Evolutionary conservation across 2,329 filamentous ascomycete genomes (phyloP).

Genomic region (Claviceps quebecensis): DNA sequence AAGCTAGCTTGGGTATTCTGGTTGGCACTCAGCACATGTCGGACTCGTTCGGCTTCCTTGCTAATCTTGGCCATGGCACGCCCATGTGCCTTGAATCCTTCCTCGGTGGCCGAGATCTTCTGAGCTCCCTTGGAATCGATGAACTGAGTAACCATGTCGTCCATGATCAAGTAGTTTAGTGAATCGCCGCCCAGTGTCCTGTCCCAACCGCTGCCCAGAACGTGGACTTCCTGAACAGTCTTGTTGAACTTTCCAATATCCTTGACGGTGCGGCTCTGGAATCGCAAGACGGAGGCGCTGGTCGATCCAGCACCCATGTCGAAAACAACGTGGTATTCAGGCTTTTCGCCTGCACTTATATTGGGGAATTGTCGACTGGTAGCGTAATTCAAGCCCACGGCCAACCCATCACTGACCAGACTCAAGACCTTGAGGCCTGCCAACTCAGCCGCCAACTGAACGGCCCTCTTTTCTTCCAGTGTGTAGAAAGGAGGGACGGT

Average conservation of each 20-base stretch:
- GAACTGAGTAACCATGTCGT: constrained; percentile 77
- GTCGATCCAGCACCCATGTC: constrained; percentile 97
- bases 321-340: constrained; percentile 86
- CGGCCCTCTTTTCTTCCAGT: constrained; percentile 72
- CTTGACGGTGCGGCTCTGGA: constrained; percentile 81
- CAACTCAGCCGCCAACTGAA: constrained; percentile 72
- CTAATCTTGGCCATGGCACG: constrained; percentile 79
- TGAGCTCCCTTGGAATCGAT: constrained; percentile 54
- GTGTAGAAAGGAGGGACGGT: constrained; percentile 88
- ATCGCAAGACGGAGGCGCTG: constrained; percentile 76
- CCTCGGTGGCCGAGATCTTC: constrained; percentile 45
- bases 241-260: constrained; percentile 90
- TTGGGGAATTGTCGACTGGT: constrained; percentile 81
- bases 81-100: constrained; percentile 58
- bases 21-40: constrained; percentile 90
- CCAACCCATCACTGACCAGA: constrained; percentile 76
- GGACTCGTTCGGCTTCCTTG: constrained; percentile 78
- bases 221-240: constrained; percentile 88
- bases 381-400: constrained; percentile 90
- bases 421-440: constrained; percentile 77
- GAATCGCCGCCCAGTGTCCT: constrained; percentile 77
- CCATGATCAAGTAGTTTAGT: constrained; percentile 74
- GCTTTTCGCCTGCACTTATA: constrained; percentile 66
- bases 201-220: constrained; percentile 80
- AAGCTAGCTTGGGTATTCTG: constrained; percentile 66